These are phyloP conservation scores for Phaeotremella skinneri DNA, from an alignment of 768 basidiomycete species.

Conservation along the genomic window DNA sequence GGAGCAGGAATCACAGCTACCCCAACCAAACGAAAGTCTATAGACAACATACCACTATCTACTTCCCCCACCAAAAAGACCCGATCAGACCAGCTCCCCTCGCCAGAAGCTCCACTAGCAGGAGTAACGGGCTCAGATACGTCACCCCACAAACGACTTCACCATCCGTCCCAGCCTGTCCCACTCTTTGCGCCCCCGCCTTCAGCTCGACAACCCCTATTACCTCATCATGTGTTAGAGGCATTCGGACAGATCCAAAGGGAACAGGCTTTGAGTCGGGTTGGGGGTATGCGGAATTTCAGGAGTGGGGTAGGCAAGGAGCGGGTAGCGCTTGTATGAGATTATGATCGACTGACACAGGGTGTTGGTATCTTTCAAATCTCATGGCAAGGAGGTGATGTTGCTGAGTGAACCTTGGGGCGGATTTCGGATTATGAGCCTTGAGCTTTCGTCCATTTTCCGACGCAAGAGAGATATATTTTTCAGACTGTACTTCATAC, in stretches of 20 bases:
- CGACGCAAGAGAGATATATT: no score
- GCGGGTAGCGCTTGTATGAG: conserved; percentile 38
- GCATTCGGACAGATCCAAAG: conserved; percentile 87
- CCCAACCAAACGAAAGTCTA: conserved; percentile 8
- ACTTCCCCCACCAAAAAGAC: conserved; percentile 5
- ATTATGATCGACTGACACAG: no score
- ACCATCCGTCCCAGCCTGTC: conserved; percentile 54
- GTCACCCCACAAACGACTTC: conserved; percentile 58
- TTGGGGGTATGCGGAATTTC: conserved; percentile 86
- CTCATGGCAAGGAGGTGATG: no score
- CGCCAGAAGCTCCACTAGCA: conserved; percentile 39
- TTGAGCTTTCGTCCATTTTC: no score
- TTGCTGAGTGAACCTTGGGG: no score
- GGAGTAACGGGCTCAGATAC: conserved; percentile 55
- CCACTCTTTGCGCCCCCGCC: conserved; percentile 77
- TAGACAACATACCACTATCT: background rate
- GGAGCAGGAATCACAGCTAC: background rate
- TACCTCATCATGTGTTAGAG: conserved; percentile 84
- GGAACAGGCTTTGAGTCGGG: conserved; percentile 74
- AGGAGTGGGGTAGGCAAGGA: conserved; percentile 65
- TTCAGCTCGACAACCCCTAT: conserved; percentile 72
- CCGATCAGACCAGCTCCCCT: conserved; percentile 10
- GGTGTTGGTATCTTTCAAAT: background rate
- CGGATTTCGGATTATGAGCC: no score
- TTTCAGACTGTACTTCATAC: no score